phyloP scores from a whole-genome alignment of 805 yeast species.

The Suhomyces prunicola region DNA sequence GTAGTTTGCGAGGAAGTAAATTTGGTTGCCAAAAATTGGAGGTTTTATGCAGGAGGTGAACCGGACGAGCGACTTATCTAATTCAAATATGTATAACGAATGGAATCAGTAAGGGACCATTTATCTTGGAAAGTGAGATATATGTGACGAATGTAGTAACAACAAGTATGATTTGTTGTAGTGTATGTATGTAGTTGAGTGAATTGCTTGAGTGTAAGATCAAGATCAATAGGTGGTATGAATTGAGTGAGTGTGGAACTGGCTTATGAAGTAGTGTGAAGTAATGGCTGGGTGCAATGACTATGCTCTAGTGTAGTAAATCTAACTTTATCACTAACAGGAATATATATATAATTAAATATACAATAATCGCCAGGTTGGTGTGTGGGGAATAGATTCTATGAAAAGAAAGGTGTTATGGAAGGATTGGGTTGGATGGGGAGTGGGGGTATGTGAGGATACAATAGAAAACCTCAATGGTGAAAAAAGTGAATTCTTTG shows the following conservation, averaged over 20 bases:
- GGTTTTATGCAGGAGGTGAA: not conserved
- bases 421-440: not conserved
- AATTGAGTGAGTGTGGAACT: not conserved
- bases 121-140: not conserved
- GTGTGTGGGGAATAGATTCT: not conserved
- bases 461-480: not conserved
- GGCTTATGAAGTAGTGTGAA: not conserved
- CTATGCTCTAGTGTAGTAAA: not conserved
- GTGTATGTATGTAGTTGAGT: not conserved
- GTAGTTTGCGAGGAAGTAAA: not conserved
- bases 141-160: not conserved
- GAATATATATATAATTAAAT: conserved; percentile 1
- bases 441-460: not conserved
- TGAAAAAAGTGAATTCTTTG: not conserved
- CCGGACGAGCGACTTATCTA: not conserved
- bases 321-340: not conserved
- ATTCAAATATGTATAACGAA: conserved; percentile 2
- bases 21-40: not conserved
- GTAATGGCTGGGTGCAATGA: not conserved
- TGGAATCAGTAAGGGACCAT: not conserved
- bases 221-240: not conserved
- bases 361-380: not conserved
- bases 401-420: not conserved
- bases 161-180: not conserved
- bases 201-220: not conserved